Evolutionary conservation across 2,329 filamentous ascomycete species (phyloP).

Genomic region (Calonectria pauciramosa): DNA sequence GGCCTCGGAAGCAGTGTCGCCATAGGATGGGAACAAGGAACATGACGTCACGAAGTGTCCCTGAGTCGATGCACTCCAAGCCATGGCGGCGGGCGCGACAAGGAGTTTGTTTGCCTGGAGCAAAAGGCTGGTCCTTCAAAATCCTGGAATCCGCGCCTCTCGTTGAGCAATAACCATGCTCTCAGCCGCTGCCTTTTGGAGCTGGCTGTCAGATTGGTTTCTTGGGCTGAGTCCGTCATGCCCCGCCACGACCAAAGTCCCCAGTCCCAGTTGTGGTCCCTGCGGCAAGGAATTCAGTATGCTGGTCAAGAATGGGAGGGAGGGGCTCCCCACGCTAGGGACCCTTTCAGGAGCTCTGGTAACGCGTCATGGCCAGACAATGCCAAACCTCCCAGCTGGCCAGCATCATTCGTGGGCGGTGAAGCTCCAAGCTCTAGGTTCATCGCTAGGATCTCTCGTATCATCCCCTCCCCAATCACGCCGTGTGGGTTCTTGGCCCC

Average conservation of each 20-base stretch:
- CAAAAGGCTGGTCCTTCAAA: neutral
- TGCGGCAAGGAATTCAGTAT: neutral
- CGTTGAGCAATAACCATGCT: neutral
- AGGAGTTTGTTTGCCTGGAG: neutral
- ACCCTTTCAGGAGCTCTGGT: neutral
- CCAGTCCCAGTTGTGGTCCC: neutral
- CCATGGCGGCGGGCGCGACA: neutral
- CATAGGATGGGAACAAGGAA: neutral
- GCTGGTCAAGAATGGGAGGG: neutral
- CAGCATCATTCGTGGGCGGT: conserved; percentile 11
- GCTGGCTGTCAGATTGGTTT: neutral
- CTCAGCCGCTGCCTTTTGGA: neutral
- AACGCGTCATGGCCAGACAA: conserved; percentile 23
- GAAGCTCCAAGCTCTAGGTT: conserved; percentile 23
- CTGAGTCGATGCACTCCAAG: neutral
- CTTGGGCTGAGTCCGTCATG: neutral
- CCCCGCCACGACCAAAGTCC: neutral
- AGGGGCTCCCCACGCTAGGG: neutral
- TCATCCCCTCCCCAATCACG: conserved; percentile 32
- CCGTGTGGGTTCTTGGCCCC: conserved; percentile 35
- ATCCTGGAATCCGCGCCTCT: neutral
- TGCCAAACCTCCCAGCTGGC: neutral
- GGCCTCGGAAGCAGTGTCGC: neutral
- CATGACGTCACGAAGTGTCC: conserved; percentile 25
- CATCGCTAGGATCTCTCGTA: conserved; percentile 28